Conservation (phyloP, 371 early-diverging fungal species). For the Mortierella sp. region DNA sequence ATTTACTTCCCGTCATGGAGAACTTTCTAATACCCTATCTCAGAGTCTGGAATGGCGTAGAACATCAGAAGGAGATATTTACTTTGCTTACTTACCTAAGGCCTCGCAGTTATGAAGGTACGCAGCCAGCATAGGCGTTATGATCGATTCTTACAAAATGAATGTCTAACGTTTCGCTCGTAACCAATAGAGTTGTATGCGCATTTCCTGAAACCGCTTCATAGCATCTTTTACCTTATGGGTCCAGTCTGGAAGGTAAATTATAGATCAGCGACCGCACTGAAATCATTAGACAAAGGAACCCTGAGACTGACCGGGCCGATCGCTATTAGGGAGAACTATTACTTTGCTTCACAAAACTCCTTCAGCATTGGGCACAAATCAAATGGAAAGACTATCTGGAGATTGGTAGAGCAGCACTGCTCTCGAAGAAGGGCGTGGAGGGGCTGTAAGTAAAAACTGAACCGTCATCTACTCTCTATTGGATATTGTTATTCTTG, state of each 20-base stretch:
- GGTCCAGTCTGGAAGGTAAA: conserved; percentile 65
- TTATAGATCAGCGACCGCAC: too few species aligned
- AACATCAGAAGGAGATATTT: conserved; percentile 63
- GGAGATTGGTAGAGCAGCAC: conserved; percentile 23
- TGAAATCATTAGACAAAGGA: neutral
- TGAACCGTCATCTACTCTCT: neutral
- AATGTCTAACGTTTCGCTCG: neutral
- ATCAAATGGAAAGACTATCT: conserved; percentile 64
- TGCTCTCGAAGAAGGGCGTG: conserved; percentile 28
- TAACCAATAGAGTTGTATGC: conserved; percentile 45
- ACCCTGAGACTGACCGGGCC: neutral
- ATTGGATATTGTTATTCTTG: neutral
- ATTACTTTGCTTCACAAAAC: conserved; percentile 60
- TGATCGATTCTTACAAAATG: neutral
- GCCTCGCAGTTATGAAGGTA: conserved; percentile 64
- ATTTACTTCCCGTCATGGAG: conserved; percentile 64
- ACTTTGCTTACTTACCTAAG: conserved; percentile 61
- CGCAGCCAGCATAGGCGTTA: neutral
- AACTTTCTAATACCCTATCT: conserved; percentile 61
- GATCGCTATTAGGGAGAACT: conserved; percentile 53
- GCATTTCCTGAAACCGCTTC: conserved; percentile 60
- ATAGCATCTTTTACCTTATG: conserved; percentile 58
- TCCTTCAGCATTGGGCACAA: conserved; percentile 64
- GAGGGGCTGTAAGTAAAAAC: conserved; percentile 57
- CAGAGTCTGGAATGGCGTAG: conserved; percentile 66